These are phyloP conservation scores for Neurospora sp. DNA, from an alignment of 495 filamentous ascomycete species.

Conservation along the genomic window DNA sequence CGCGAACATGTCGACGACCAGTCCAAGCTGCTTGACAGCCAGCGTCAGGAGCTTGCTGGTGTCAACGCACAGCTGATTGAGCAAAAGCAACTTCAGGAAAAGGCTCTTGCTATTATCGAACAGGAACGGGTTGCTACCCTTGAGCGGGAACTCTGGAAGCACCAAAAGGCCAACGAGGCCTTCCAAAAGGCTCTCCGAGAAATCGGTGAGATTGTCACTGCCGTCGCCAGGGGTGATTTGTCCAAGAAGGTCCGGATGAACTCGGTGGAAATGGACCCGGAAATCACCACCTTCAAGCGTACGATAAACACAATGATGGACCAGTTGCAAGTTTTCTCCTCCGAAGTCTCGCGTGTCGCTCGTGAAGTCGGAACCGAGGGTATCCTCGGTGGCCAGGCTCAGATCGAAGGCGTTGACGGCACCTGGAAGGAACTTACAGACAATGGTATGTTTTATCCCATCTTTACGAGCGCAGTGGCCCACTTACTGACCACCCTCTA, in stretches of 20 bases:
- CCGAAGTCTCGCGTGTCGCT: constrained; percentile 91
- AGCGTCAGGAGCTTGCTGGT: constrained; percentile 58
- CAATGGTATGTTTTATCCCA: constrained; percentile 51
- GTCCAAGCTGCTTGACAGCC: constrained; percentile 63
- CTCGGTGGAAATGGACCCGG: constrained; percentile 93
- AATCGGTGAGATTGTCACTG: constrained; percentile 94
- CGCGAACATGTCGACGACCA: constrained; percentile 70
- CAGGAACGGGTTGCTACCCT: constrained; percentile 47
- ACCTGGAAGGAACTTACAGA: constrained; percentile 98
- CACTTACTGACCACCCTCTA: constrained; percentile 24
- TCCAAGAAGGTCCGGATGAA: constrained; percentile 98
- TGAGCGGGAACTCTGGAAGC: constrained; percentile 88
- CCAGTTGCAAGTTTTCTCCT: constrained; percentile 93
- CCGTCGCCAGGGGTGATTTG: constrained; percentile 89
- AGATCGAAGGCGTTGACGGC: constrained; percentile 88
- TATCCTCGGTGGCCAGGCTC: constrained; percentile 90
- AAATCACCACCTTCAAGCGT: constrained; percentile 98
- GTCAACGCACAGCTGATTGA: constrained; percentile 58
- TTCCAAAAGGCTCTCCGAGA: constrained; percentile 96
- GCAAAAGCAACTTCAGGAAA: constrained; percentile 55
- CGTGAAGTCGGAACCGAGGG: constrained; percentile 97
- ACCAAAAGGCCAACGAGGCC: constrained; percentile 95
- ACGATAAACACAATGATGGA: constrained; percentile 99
- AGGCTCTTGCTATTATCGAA: constrained; percentile 44
- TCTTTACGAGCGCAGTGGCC: not conserved